Evolutionary conservation across 75 land plant species (phyloP).

Genomic region (Picea glauca): DNA sequence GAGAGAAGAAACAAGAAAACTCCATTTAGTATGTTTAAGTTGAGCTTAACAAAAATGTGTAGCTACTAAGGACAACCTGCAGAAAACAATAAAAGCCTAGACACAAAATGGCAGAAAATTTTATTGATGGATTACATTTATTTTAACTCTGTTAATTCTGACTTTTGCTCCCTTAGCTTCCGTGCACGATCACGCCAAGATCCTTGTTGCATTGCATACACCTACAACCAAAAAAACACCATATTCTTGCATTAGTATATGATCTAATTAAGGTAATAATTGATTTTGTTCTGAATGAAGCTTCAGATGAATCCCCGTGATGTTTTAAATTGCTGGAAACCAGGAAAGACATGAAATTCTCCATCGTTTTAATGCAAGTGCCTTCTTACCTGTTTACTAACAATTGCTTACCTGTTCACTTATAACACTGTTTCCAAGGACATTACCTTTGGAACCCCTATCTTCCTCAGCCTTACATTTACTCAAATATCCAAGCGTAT

Average conservation of each 20-base stretch:
- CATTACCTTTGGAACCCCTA: conserved; percentile 13
- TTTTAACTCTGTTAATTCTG: background rate
- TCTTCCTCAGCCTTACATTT: conserved; percentile 5
- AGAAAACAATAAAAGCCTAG: too few species aligned
- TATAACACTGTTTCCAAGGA: conserved; percentile 11
- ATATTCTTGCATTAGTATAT: background rate
- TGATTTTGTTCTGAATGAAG: background rate
- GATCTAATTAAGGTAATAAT: background rate
- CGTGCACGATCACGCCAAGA: conserved; percentile 25
- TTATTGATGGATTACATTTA: too few species aligned
- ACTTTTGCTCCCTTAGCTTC: conserved; percentile 18
- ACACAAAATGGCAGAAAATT: too few species aligned
- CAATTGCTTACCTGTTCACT: conserved; percentile 15
- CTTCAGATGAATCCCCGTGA: background rate
- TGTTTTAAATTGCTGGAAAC: background rate
- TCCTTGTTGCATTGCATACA: conserved; percentile 25
- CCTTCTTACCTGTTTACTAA: conserved; percentile 7
- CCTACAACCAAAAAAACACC: conserved; percentile 4
- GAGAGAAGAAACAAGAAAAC: too few species aligned
- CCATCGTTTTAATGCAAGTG: conserved; percentile 3
- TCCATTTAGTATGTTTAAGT: too few species aligned
- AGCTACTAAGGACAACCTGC: too few species aligned
- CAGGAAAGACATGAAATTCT: background rate
- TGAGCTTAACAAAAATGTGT: too few species aligned
- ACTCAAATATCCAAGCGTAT: background rate